Base-by-base conservation (phyloP, 2,329 filamentous ascomycete genomes). In the Hymenoscyphus scutula region DNA sequence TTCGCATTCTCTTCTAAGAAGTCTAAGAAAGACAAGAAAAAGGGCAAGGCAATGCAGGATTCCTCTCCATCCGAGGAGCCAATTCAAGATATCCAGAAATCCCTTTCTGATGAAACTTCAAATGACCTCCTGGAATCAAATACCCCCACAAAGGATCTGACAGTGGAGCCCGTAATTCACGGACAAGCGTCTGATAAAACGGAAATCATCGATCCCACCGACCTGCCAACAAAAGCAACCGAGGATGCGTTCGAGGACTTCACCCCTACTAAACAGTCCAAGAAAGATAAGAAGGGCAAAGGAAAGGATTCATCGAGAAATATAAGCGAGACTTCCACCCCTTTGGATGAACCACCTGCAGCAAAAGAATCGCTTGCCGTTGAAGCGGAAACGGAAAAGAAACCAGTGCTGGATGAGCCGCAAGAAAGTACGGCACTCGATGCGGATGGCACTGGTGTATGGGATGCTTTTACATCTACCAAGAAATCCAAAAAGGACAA, bases 401-500 rank as follows among this genome's bases (percentile, higher is more conserved):
- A 19, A 25, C 37, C 53, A 34, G 34, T 23, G 3, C 29, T 34
- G 32, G 27, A 29, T 15, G 45, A 60, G 30, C 19, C 30, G 5
- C 54, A 11, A 19, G 4, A 10, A 7, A 23, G 54, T 38, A 60
- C 62, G 10, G 15, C 53, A 17, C 8, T 61, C 25, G 37, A 64
- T 61, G 51, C 25, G 10, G 62, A 61, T 17, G 59, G 51, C n/a
- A 61, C 62, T 11, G 62, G 48, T 6, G 58, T 62, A 4, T 62
- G 63, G 63, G 60, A 62, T 58, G 37, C 53, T 6, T 62, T 62
- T 38, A 41, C 38, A 7, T 27, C 60, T 32, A 59, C 57, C 23
- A 82, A 81, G 67, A 82, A 81, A 66, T 77, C 74, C 11, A 82
- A 81, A 67, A 81, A 82, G 63, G 77, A 79, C 11, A 65, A 68